Evolutionary conservation across 140 eudicot species (phyloP), one percentile per base, ranked within the genome.

Genomic region (Flaveria floridana): DNA sequence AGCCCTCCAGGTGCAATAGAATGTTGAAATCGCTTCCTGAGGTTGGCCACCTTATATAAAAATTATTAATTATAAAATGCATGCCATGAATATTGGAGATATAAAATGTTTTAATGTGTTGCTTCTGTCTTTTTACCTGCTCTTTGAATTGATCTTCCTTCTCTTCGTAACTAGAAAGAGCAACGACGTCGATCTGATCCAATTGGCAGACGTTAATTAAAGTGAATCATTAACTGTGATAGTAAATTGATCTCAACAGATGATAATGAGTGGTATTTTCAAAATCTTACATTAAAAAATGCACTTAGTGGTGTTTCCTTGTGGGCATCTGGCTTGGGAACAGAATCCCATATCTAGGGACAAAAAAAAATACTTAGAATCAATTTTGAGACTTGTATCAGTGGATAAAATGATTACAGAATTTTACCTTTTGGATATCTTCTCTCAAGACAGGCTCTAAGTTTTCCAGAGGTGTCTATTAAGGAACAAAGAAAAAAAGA

Each of bases 61-160:
- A 50, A 37, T 19, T 13, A 18, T 16, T 51, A 58, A 78, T 14
- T 16, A 47, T 6, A 65, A 37, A 42, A 41, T 25, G 53, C 53
- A n/a, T 48, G 41, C 47, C 69, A 51, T 11, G 57, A 30, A 11
- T 61, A 61, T 25, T 34, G 1, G 28, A 6, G 6, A 13, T 8
- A 71, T 37, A 30, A 13, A 48, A 15, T 28, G 47, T 39, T 20
- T 37, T 34, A 8, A 47, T 41, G 42, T 56, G 47, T 0, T 8
- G 3, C 8, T 11, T 73, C 15, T 9, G n/a, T 1, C 4, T 6
- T 15, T 66, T 23, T 85, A 92, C 98, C 98, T 92, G 96, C 85
- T 89, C 95, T 79, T 74, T 89, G 44, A 92, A 92, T 56, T 82
- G 98, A 58, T 92, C 96, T 88, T 92, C 98, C 84, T 92, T 92